These are phyloP conservation scores for Pilaira anomala DNA, from an alignment of 192 early-diverging fungal genomes.

Conservation along the genomic window DNA sequence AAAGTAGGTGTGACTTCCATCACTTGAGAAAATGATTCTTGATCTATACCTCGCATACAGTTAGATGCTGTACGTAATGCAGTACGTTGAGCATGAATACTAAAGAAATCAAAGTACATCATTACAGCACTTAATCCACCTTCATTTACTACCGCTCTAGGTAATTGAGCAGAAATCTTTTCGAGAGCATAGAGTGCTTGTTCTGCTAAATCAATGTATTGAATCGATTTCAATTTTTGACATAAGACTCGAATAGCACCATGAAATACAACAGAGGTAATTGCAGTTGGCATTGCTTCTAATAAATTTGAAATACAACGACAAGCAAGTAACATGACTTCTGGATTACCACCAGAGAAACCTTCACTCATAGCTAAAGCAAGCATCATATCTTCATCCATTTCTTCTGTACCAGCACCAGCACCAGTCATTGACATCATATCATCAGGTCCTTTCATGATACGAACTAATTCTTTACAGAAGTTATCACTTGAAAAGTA, in stretches of 20 bases:
- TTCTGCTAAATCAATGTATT: constrained; percentile 93
- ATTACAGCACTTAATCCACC: constrained; percentile 75
- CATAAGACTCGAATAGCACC: constrained; percentile 70
- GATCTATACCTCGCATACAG: constrained; percentile 53
- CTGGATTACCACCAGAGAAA: constrained; percentile 53
- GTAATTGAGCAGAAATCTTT: constrained; percentile 73
- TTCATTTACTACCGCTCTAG: constrained; percentile 61
- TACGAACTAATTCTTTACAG: constrained; percentile 60
- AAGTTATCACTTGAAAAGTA: constrained; percentile 65
- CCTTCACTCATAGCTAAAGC: constrained; percentile 43
- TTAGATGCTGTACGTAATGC: constrained; percentile 75
- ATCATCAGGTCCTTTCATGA: constrained; percentile 53
- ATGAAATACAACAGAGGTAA: constrained; percentile 60
- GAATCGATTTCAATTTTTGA: constrained; percentile 75
- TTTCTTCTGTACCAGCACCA: constrained; percentile 3
- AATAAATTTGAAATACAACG: constrained; percentile 89
- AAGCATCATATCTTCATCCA: constrained; percentile 40
- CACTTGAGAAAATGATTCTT: constrained; percentile 55
- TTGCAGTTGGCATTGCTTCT: constrained; percentile 76
- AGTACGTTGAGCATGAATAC: constrained; percentile 76
- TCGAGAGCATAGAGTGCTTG: constrained; percentile 75
- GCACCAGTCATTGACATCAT: constrained; percentile 36
- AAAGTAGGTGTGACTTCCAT: constrained; percentile 69
- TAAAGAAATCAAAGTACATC: constrained; percentile 89
- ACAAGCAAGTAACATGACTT: constrained; percentile 85